These are phyloP conservation scores for Taiozyma sp. DNA, from an alignment of 1,139 yeast species.

Conservation along the genomic window DNA sequence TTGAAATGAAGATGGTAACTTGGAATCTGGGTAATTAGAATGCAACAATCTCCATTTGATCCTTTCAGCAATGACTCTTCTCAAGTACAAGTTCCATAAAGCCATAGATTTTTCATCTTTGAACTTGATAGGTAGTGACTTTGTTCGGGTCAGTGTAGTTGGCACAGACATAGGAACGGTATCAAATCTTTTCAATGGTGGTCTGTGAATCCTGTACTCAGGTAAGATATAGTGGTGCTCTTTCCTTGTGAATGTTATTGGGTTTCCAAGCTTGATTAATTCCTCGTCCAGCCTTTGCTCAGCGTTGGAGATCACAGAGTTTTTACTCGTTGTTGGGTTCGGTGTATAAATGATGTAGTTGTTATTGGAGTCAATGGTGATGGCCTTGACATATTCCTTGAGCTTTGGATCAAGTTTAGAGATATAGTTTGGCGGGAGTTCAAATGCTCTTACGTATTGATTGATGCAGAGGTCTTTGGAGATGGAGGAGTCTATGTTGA, in stretches of 20 bases:
- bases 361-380: slow-evolving; percentile 21
- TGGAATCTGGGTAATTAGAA: slow-evolving; percentile 5
- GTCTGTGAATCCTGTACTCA: slow-evolving; percentile 7
- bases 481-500: slow-evolving; percentile 18
- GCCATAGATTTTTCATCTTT: slow-evolving; percentile 12
- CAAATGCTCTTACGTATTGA: slow-evolving; percentile 12
- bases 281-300: slow-evolving; percentile 17
- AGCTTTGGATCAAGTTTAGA: slow-evolving; percentile 13
- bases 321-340: slow-evolving; percentile 14
- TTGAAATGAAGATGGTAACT: too few species aligned
- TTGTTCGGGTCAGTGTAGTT: slow-evolving; percentile 11
- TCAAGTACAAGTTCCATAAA: slow-evolving; percentile 26
- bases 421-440: slow-evolving; percentile 7
- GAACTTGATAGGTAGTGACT: slow-evolving; percentile 16
- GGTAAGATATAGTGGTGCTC: slow-evolving; percentile 4
- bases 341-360: slow-evolving; percentile 22
- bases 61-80: slow-evolving; percentile 23
- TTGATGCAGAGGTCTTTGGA: slow-evolving; percentile 18
- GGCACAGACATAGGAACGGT: slow-evolving; percentile 11
- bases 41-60: slow-evolving; percentile 24
- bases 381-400: slow-evolving; percentile 10
- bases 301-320: slow-evolving; percentile 17
- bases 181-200: slow-evolving; percentile 11
- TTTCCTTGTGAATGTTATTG: slow-evolving; percentile 3
- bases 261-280: slow-evolving; percentile 13